Evolutionary conservation across 2,329 filamentous ascomycete genomes (phyloP).

Genomic region (Fonsecaea pedrosoi): DNA sequence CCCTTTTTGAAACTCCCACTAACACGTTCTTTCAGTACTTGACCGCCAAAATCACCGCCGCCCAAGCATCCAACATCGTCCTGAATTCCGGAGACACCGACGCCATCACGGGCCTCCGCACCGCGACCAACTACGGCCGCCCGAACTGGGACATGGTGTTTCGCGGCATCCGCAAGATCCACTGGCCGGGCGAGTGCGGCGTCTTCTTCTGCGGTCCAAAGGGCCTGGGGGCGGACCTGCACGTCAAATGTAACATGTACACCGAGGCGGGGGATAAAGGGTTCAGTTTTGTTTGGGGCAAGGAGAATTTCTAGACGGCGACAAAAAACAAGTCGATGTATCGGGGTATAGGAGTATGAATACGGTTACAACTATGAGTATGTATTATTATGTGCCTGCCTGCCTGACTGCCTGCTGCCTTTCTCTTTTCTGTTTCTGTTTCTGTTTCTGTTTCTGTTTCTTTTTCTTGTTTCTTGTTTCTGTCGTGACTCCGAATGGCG

Average conservation of each 20-base stretch:
- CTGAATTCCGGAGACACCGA: slow-evolving; percentile 82
- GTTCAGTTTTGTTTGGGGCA: slow-evolving; percentile 63
- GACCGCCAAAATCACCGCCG: slow-evolving; percentile 83
- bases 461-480: too few relatives aligned
- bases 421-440: too few relatives aligned
- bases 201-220: slow-evolving; percentile 90
- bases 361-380: too few relatives aligned
- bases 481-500: too few relatives aligned
- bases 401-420: too few relatives aligned
- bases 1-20: background rate
- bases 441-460: too few relatives aligned
- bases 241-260: slow-evolving; percentile 88
- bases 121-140: slow-evolving; percentile 82
- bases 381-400: too few relatives aligned
- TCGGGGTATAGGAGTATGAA: too few relatives aligned
- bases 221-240: slow-evolving; percentile 74
- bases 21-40: slow-evolving; percentile 63
- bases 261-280: slow-evolving; percentile 63
- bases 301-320: slow-evolving; percentile 56
- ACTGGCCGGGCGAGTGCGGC: slow-evolving; percentile 73
- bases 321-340: too few relatives aligned
- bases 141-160: slow-evolving; percentile 94
- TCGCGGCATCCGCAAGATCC: slow-evolving; percentile 79
- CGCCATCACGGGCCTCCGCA: slow-evolving; percentile 80
- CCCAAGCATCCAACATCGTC: slow-evolving; percentile 90